phyloP scores from a whole-genome alignment of 371 early-diverging fungal genomes.

The Phascolomyces articulosus region DNA sequence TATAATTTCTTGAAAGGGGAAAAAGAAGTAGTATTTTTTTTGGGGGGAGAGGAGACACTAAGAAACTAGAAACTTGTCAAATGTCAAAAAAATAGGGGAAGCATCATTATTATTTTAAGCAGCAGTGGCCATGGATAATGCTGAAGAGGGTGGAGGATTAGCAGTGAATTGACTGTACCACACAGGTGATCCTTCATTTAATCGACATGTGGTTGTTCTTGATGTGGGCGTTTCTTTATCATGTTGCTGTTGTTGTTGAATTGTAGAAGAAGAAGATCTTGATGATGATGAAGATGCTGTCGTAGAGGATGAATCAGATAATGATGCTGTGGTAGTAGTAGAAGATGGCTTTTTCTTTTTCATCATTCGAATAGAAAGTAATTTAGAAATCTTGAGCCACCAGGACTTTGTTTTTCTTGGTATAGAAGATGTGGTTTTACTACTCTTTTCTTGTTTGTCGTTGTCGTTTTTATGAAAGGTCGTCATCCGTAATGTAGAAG shows the following conservation, averaged over 20 bases:
- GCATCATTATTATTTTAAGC: not conserved
- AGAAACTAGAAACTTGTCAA: too few relatives aligned
- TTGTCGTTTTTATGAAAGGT: too few relatives aligned
- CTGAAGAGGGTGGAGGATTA: constrained; percentile 25
- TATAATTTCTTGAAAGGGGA: not conserved
- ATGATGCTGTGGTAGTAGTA: not conserved
- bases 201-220: not conserved
- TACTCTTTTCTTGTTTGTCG: not conserved
- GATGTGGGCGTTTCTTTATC: not conserved
- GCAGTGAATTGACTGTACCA: constrained; percentile 27
- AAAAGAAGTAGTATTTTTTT: not conserved
- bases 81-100: too few relatives aligned
- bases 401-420: not conserved
- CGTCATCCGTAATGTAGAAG: too few relatives aligned
- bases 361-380: not conserved
- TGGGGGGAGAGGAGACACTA: not conserved
- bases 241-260: too few relatives aligned
- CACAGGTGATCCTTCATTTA: constrained; percentile 16
- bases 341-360: not conserved
- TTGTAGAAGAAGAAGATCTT: not conserved
- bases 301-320: not conserved
- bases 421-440: not conserved
- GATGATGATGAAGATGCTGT: not conserved
- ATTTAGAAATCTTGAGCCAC: not conserved
- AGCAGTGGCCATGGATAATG: constrained; percentile 17